phyloP scores from a whole-genome alignment of 352 stramenopile species.

The Globisporangium abappressorium region DNA sequence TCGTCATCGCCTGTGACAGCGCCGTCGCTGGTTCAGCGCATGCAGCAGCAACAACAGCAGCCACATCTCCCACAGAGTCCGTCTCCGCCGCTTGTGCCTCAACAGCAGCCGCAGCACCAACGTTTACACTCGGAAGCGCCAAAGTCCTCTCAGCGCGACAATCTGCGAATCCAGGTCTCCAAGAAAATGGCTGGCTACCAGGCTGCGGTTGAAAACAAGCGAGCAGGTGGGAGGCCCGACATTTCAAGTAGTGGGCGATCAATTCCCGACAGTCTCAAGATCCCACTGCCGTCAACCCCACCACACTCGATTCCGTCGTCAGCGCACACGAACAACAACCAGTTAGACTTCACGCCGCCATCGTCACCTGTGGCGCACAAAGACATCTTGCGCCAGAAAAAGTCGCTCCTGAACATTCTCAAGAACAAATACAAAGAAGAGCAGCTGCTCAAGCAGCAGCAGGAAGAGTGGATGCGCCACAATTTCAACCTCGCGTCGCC shows the following conservation, averaged over 20 bases:
- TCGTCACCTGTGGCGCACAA: slow-evolving; percentile 61
- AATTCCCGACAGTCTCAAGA: slow-evolving; percentile 10
- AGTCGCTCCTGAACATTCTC: slow-evolving; percentile 60
- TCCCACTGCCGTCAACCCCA: slow-evolving; percentile 8
- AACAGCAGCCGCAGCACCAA: slow-evolving; percentile 9
- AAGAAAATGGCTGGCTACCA: slow-evolving; percentile 65
- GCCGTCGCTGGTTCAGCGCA: slow-evolving; percentile 8
- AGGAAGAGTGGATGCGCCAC: slow-evolving; percentile 70
- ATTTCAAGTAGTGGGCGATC: not conserved
- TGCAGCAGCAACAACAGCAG: not conserved
- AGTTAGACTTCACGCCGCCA: slow-evolving; percentile 43
- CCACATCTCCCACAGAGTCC: slow-evolving; percentile 15
- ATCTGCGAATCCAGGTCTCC: slow-evolving; percentile 73
- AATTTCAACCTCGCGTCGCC: slow-evolving; percentile 27
- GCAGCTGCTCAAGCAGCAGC: slow-evolving; percentile 63
- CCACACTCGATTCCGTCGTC: not conserved
- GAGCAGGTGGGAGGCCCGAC: not conserved
- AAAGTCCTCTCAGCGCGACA: slow-evolving; percentile 32
- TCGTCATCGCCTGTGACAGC: slow-evolving; percentile 30
- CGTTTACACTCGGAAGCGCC: not conserved
- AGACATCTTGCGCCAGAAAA: slow-evolving; percentile 57
- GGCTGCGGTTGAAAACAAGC: slow-evolving; percentile 1
- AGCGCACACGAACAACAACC: slow-evolving; percentile 2
- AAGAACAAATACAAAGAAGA: slow-evolving; percentile 64
- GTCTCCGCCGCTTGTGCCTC: slow-evolving; percentile 4